phyloP scores from a whole-genome alignment of 1,284 basidiomycete species.

The Puccinia brachypodii region DNA sequence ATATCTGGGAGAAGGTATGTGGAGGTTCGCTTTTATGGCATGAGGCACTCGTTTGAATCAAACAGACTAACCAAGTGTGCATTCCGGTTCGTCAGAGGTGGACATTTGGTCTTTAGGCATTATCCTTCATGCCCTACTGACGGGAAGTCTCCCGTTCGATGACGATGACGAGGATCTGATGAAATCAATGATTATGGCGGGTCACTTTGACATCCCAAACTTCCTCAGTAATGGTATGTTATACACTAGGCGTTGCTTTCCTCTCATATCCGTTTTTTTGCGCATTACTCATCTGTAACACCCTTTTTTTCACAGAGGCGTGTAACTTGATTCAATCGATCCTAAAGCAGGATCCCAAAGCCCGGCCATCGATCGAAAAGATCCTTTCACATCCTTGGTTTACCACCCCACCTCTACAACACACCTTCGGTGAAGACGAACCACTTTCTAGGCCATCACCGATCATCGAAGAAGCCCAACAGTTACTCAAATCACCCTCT shows the following conservation, averaged over 20 bases:
- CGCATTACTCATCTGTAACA: background rate
- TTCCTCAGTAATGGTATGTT: constrained; percentile 78
- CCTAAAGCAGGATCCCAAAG: constrained; percentile 73
- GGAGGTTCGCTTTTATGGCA: constrained; percentile 19
- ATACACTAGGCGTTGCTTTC: background rate
- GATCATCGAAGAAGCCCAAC: constrained; percentile 34
- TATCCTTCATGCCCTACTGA: constrained; percentile 86
- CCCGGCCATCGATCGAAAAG: constrained; percentile 75
- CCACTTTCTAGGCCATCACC: constrained; percentile 36
- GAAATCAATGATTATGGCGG: constrained; percentile 80
- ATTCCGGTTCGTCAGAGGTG: constrained; percentile 88
- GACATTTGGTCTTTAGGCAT: constrained; percentile 99
- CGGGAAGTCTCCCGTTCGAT: constrained; percentile 91
- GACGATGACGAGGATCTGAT: constrained; percentile 90
- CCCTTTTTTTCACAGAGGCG: constrained; percentile 65
- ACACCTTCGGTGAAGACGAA: constrained; percentile 50
- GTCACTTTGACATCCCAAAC: constrained; percentile 85
- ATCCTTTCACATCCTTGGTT: constrained; percentile 93
- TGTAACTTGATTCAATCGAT: constrained; percentile 75
- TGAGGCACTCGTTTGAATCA: background rate
- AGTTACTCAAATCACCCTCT: constrained; percentile 39
- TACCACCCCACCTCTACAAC: constrained; percentile 58
- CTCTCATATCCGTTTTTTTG: background rate
- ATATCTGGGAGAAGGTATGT: constrained; percentile 78
- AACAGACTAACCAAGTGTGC: constrained; percentile 49